A percentile compares a stretch with the other conserved stretches of the same genome.
Conservation (phyloP, 2,329 filamentous ascomycete genomes). For the Pyrenochaeta sp. region DNA sequence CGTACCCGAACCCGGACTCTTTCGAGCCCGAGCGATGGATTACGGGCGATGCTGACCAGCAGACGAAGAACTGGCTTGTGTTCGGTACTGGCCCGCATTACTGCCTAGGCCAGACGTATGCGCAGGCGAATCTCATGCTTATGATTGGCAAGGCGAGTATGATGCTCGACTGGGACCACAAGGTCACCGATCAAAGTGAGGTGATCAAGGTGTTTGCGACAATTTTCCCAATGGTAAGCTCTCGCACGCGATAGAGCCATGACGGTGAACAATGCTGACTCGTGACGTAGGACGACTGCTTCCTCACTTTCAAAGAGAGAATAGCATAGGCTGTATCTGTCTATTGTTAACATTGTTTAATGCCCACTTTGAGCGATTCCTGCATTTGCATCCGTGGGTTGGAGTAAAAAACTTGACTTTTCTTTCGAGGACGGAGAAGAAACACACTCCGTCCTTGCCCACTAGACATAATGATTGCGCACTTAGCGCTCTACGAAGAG, state of each 20-base stretch:
- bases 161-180: conserved; percentile 88
- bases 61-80: conserved; percentile 95
- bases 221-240: conserved; percentile 90
- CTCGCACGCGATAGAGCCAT: conserved; percentile 1
- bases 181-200: conserved; percentile 82
- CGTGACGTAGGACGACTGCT: conserved; percentile 75
- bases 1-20: conserved; percentile 85
- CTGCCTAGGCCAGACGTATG: conserved; percentile 93
- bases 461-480: conserved; percentile 42
- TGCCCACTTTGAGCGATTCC: conserved; percentile 34
- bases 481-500: conserved; percentile 20
- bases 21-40: conserved; percentile 70
- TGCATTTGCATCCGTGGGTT: conserved; percentile 35
- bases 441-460: conserved; percentile 20
- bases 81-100: conserved; percentile 97
- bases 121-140: conserved; percentile 84
- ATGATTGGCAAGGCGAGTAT: conserved; percentile 91
- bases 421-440: conserved; percentile 22
- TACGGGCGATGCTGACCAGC: conserved; percentile 84
- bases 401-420: conserved; percentile 26
- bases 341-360: conserved; percentile 21
- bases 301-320: conserved; percentile 70
- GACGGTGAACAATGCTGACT: conserved; percentile 23
- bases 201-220: conserved; percentile 98
- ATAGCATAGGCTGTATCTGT: conserved; percentile 25